phyloP scores from a whole-genome alignment of 306 rosid genomes.

The Rosa chinensis region DNA sequence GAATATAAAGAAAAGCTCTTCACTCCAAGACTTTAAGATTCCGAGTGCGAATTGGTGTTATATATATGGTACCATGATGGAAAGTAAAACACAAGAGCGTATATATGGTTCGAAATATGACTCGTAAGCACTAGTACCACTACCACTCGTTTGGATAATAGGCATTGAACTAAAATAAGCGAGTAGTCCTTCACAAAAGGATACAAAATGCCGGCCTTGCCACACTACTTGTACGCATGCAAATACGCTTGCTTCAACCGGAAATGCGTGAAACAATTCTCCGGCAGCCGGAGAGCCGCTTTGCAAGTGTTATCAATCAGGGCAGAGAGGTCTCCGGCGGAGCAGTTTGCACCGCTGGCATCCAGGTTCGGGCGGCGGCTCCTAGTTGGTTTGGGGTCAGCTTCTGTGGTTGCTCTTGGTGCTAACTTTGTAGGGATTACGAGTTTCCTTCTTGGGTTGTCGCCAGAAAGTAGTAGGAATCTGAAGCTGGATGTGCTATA shows the following conservation, averaged over 20 bases:
- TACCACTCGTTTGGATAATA: conserved; percentile 17
- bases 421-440: conserved; percentile 81
- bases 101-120: conserved; percentile 2
- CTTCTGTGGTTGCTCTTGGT: conserved; percentile 78
- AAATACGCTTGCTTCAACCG: conserved; percentile 21
- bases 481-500: conserved; percentile 73
- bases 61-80: not conserved
- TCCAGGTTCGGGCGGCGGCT: conserved; percentile 60
- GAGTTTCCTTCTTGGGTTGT: conserved; percentile 65
- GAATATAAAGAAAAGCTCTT: not conserved
- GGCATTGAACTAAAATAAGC: not conserved
- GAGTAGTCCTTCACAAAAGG: not conserved
- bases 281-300: conserved; percentile 22
- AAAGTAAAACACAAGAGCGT: not conserved
- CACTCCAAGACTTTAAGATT: not conserved
- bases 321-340: conserved; percentile 43
- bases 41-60: not conserved
- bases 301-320: conserved; percentile 18
- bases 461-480: conserved; percentile 61
- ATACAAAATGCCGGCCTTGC: conserved; percentile 35
- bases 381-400: conserved; percentile 63
- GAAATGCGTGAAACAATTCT: conserved; percentile 31
- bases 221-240: conserved; percentile 36
- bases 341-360: conserved; percentile 53
- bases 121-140: not conserved